Percentiles rank a stretch among this genome's conserved stretches.
Evolutionary conservation across 2,329 filamentous ascomycete species (phyloP).

Genomic region (Trichoderma brevicompactum): DNA sequence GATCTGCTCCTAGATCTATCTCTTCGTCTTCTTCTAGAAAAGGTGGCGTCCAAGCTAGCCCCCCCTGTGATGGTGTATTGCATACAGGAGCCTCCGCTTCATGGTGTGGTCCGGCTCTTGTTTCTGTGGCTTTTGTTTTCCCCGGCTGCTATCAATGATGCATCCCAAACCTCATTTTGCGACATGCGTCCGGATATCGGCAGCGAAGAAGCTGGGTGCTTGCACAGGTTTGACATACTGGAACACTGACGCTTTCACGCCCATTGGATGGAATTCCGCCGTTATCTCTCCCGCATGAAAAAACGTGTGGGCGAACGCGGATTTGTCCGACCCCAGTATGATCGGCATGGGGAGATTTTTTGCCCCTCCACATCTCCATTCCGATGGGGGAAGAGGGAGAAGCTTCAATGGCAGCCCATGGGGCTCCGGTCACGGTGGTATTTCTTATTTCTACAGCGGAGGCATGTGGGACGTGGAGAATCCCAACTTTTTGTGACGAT

Average conservation of each 20-base stretch:
- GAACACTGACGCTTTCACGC: neutral
- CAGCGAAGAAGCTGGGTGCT: neutral
- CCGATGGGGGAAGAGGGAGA: constrained; percentile 9
- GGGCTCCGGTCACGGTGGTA: constrained; percentile 16
- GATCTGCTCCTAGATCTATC: neutral
- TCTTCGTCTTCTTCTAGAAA: constrained; percentile 11
- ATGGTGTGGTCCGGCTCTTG: constrained; percentile 22
- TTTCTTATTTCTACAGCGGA: constrained; percentile 6
- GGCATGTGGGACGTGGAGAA: constrained; percentile 13
- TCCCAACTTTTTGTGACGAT: neutral
- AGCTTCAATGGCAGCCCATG: constrained; percentile 19
- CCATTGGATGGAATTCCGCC: too few relatives aligned
- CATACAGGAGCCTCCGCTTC: neutral
- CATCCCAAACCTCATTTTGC: neutral
- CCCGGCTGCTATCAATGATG: neutral
- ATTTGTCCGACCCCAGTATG: constrained; percentile 22
- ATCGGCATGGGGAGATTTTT: constrained; percentile 21
- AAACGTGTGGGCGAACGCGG: constrained; percentile 11
- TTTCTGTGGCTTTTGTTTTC: constrained; percentile 5
- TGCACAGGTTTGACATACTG: neutral
- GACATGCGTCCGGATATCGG: neutral
- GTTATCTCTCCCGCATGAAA: constrained; percentile 5
- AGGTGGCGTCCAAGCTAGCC: constrained; percentile 1
- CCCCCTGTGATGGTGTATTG: constrained; percentile 13
- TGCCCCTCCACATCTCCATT: constrained; percentile 23